Conservation (phyloP, 1,139 yeast genomes). For the Pichia sp. region DNA sequence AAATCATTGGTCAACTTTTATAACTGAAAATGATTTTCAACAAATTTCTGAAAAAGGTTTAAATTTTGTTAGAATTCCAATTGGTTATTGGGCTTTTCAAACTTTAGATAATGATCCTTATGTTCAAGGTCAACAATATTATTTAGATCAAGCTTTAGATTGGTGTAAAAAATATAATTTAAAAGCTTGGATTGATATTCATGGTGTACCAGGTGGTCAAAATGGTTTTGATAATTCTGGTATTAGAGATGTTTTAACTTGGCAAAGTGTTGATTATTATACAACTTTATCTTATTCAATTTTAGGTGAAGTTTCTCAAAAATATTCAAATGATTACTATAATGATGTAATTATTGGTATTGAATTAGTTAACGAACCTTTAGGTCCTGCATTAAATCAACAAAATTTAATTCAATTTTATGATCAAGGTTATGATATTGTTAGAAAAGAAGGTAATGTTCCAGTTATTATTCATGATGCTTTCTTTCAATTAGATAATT, state of each 20-base stretch:
- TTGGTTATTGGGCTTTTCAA: conserved; percentile 94
- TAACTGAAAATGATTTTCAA: conserved; percentile 65
- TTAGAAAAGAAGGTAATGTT: conserved; percentile 32
- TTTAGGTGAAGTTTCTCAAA: conserved; percentile 41
- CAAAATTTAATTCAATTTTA: conserved; percentile 52
- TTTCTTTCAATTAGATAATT: too few species aligned
- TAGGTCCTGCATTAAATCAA: conserved; percentile 63
- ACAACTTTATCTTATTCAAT: conserved; percentile 39
- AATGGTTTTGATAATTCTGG: conserved; percentile 73
- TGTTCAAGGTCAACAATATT: conserved; percentile 74
- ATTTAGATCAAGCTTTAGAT: conserved; percentile 54
- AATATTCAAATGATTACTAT: conserved; percentile 62
- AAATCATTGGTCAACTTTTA: conserved; percentile 77
- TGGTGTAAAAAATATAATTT: conserved; percentile 49
- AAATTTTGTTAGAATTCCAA: conserved; percentile 83
- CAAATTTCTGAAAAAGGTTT: conserved; percentile 62
- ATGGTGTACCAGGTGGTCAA: conserved; percentile 64
- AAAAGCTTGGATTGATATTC: conserved; percentile 58
- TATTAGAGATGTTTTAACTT: conserved; percentile 42
- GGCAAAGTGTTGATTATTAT: conserved; percentile 30
- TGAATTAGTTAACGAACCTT: conserved; percentile 85
- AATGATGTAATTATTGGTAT: conserved; percentile 75
- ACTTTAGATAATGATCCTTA: conserved; percentile 68
- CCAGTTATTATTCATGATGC: conserved; percentile 69
- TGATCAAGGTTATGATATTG: conserved; percentile 42